Conservation (phyloP, 441 rosid species). For the Breynia disticha region DNA sequence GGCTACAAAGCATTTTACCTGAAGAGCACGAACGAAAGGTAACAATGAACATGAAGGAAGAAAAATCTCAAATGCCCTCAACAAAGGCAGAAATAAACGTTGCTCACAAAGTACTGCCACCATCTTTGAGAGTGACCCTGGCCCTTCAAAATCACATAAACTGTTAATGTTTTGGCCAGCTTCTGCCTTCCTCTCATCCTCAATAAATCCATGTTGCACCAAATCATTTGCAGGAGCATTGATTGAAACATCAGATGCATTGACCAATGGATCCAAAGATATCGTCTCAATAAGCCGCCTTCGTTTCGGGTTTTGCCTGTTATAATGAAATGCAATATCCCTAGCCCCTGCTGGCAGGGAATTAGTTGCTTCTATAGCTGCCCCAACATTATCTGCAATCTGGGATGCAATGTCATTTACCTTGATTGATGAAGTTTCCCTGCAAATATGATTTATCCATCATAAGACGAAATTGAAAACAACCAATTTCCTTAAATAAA, state of each 20-base stretch:
- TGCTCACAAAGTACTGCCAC: slow-evolving; percentile 97
- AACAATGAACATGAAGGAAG: slow-evolving; percentile 91
- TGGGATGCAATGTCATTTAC: slow-evolving; percentile 88
- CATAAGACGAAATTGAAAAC: slow-evolving; percentile 9
- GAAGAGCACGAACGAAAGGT: slow-evolving; percentile 96
- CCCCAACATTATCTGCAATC: slow-evolving; percentile 77
- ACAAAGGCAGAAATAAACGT: slow-evolving; percentile 78
- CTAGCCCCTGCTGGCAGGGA: slow-evolving; percentile 48
- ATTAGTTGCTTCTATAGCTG: slow-evolving; percentile 83
- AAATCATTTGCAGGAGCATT: slow-evolving; percentile 22
- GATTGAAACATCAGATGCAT: slow-evolving; percentile 29
- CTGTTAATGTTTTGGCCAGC: slow-evolving; percentile 29
- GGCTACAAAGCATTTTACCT: slow-evolving; percentile 36
- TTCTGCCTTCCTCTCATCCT: slow-evolving; percentile 41
- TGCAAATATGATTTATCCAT: slow-evolving; percentile 26
- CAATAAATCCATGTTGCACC: slow-evolving; percentile 29
- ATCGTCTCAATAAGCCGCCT: slow-evolving; percentile 66
- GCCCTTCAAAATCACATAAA: slow-evolving; percentile 53
- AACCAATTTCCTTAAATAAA: not conserved
- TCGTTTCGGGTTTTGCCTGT: slow-evolving; percentile 80
- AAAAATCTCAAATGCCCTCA: slow-evolving; percentile 97
- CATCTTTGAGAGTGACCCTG: slow-evolving; percentile 72
- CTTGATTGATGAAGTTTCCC: slow-evolving; percentile 97
- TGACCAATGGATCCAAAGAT: slow-evolving; percentile 33
- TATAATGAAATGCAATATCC: slow-evolving; percentile 69